Percentiles rank a stretch among this genome's conserved stretches.
phyloP scores from a whole-genome alignment of 306 rosid species.

The Trifolium fragiferum region DNA sequence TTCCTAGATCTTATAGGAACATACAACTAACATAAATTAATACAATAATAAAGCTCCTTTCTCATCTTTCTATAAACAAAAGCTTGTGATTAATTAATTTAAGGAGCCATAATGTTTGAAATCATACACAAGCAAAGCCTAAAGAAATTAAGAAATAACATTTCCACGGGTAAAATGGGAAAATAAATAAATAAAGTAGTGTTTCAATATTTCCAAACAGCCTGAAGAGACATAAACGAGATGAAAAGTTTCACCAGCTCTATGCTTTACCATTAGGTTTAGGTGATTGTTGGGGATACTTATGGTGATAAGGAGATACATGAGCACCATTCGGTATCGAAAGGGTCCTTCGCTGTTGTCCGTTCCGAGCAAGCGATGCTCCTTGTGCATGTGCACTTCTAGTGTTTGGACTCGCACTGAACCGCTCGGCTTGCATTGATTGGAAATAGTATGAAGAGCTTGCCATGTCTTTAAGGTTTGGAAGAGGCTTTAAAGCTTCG shows the following conservation, averaged over 20 bases:
- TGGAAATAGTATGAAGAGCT: conserved; percentile 93
- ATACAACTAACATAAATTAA: conserved; percentile 31
- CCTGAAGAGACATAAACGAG: conserved; percentile 38
- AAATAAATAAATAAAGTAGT: conserved; percentile 39
- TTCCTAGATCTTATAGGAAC: conserved; percentile 26
- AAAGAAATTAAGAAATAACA: conserved; percentile 30
- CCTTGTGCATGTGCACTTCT: conserved; percentile 69
- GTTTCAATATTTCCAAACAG: conserved; percentile 51
- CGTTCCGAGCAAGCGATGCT: conserved; percentile 65
- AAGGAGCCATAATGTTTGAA: conserved; percentile 16
- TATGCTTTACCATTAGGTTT: conserved; percentile 80
- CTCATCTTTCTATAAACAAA: conserved; percentile 47
- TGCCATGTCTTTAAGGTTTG: conserved; percentile 95
- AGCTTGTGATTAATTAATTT: conserved; percentile 38
- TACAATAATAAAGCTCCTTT: conserved; percentile 38
- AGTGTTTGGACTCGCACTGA: conserved; percentile 69
- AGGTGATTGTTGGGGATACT: conserved; percentile 82
- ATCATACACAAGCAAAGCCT: conserved; percentile 33
- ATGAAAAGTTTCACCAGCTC: conserved; percentile 47
- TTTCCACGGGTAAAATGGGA: conserved; percentile 32
- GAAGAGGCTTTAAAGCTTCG: conserved; percentile 87
- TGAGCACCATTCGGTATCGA: conserved; percentile 74
- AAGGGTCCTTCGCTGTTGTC: conserved; percentile 77
- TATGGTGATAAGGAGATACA: conserved; percentile 94
- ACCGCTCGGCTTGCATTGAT: conserved; percentile 75